Evolutionary conservation across 1,284 basidiomycete species (phyloP).

Genomic region (Cryptococcus amylolentus): DNA sequence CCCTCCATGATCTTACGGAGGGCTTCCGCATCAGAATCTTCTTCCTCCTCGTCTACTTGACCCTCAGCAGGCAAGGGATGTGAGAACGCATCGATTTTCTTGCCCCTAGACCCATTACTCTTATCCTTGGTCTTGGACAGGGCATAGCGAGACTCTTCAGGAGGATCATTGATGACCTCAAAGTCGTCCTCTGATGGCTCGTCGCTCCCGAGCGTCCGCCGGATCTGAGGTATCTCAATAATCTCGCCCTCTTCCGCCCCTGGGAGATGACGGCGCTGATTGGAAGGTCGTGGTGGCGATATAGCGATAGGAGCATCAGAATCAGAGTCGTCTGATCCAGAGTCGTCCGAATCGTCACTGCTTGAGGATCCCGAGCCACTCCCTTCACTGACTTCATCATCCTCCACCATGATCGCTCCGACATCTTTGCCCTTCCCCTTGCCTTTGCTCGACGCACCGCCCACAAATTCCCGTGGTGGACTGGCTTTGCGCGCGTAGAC

Average conservation of each 20-base stretch:
- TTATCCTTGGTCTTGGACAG: not conserved
- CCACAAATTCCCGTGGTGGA: not conserved
- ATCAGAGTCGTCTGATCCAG: slow-evolving; percentile 8
- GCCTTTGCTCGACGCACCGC: not conserved
- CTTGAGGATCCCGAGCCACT: not conserved
- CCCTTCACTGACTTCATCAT: slow-evolving; percentile 27
- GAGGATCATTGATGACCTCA: not conserved
- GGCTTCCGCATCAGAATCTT: not conserved
- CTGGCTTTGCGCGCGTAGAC: not conserved
- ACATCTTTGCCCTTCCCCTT: slow-evolving; percentile 7
- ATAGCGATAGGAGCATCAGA: slow-evolving; percentile 7
- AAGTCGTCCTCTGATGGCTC: not conserved
- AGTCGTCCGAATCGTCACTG: slow-evolving; percentile 6
- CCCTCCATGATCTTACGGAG: not conserved
- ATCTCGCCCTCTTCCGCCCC: slow-evolving; percentile 15
- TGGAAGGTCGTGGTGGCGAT: not conserved
- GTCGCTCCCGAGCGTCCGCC: not conserved
- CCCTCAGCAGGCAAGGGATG: not conserved
- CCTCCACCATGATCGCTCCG: slow-evolving; percentile 33
- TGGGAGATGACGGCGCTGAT: not conserved
- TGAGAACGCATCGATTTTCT: not conserved
- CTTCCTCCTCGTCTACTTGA: not conserved
- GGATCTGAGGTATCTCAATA: not conserved
- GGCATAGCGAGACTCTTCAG: not conserved
- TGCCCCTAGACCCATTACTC: not conserved